Base-by-base conservation (phyloP, 169 alveolate genomes). In the Miamiensis avidus region DNA sequence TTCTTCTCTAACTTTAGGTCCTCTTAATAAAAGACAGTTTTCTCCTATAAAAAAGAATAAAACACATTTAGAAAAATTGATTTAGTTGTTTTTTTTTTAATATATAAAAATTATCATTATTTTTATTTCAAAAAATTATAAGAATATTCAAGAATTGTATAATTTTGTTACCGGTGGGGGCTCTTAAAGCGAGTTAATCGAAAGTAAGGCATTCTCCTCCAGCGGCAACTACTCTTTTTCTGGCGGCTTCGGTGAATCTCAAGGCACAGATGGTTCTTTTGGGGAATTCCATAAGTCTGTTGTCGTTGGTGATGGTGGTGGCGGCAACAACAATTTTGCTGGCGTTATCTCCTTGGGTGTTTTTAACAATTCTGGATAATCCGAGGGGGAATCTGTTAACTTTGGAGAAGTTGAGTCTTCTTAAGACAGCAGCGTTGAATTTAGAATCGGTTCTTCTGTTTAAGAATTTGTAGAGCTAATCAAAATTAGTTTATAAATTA, bases 1-100 rank as follows among this genome's bases (percentile, higher is more conserved):
- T 78, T 92, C 95, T 84, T 94, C 97, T 94, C 97, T 94, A 31
- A 87, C 94, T 91, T 91, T 88, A 29, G 95, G 92, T 83, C 95
- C 97, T 94, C 97, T 94, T 25, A 94, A 78, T 84, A 93, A 89
- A 32, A 91, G 78, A 82, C 92, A 91, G 82, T 89, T 90, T 74
- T 89, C 78, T 74, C 87, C 87, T 82, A 73, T 34, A 33, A 32
- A 73, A 30, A 29, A 76, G 31, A n/a, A 1, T 15, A 49, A 49
- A 49, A 49, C 4, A 11, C 20, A 49, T 49, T 11, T 49, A n/a
- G n/a, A n/a, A n/a, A 49, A 11, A 11, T 49, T 49, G 4, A 49
- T 49, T 49, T 49, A 49, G 20, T 20, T 49, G 4, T 49, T 4
- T 11, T 49, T 49, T 49, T 49, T 4, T 49, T 49, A 49, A 49